Evolutionary conservation across 768 basidiomycete species (phyloP), one percentile per base, ranked within the genome.

Genomic region (Psilocybe cubensis): DNA sequence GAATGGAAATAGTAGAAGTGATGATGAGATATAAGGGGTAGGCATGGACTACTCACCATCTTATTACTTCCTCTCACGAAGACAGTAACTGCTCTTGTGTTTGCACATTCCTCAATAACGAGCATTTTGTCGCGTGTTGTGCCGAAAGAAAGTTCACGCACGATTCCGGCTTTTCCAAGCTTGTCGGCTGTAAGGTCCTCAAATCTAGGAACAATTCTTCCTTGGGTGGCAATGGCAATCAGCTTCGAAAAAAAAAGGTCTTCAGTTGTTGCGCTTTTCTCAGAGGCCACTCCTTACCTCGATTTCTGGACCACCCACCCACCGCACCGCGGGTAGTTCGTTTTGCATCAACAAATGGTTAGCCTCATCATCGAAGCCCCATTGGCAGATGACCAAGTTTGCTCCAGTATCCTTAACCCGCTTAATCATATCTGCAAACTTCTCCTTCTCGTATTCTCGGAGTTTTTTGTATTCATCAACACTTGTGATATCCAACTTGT

Each of bases 341-440:
- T 98, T 98, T 79, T 97, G 95, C 93, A 98, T 94, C 62, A 99
- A 74, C 66, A 98, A 63, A 71, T 98, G 97, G 70, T 99, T 99
- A 42, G 97, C 97, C 76, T 99, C 97, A 68, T 99, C 97, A 70
- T 99, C 97, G 69, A 99, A 99, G 58, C 97, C 97, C 97, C 97
- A 99, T 70, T 99, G 97, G 74, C 97, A 99, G 66, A 99, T 98
- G 63, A 99, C 97, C 58, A 99, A 76, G 74, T 99, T 99, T 12
- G 97, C 96, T 33, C 97, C 97, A 14, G 96, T 91, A 66, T 96
- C 89, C 73, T 98, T 96, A 56, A 98, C 96, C 71, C 86, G 79
- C 74, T 91, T 89, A 74, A 99, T 98, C 97, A 99, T 99, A 69
- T 94, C 90, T 61, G 84, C 80, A 67, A 99, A 99, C 76, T 97